Evolutionary conservation across 2,329 filamentous ascomycete species (phyloP), one percentile per base, ranked within the genome.

Genomic region (Capronia americana): DNA sequence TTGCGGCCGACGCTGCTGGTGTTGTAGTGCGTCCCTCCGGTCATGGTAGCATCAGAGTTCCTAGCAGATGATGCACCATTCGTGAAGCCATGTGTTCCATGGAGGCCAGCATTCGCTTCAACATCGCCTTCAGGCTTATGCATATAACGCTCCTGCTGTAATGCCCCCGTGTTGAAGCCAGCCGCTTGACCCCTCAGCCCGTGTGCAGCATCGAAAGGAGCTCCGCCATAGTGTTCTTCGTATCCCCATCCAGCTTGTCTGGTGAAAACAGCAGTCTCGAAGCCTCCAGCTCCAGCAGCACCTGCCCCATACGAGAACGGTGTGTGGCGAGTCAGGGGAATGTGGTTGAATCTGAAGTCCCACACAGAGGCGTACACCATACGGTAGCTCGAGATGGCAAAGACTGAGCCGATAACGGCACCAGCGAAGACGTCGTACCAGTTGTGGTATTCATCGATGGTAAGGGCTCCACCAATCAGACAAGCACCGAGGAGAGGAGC

Each of bases 341-440:
- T 84, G 74, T 91, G 88, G 74, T 86, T 86, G 76, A 81, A 88
- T 11, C 88, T 80, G 82, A 87, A 91, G 75, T 92, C 88, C 85
- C 88, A 91, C 58, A 91, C 80, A 8, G 84, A 80, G 0, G 88
- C 87, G 71, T 90, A 92, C 2, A 86, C 83, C 87, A 90, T 90
- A 61, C 89, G 81, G 75, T 90, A 91, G 0, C 84, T 75, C 1
- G 83, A 85, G 72, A 90, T 87, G 0, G 89, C 89, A 77, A 90
- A 86, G 66, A 86, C 74, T 1, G 85, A 87, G 2, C 89, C 90
- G 54, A 92, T 90, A 48, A 85, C 74, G 0, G 84, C 88, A 4
- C 89, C 90, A 0, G 87, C 88, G 0, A 91, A 65, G n/a, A 90
- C 80, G 63, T 92, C 90, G 67, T 92, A 92, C 87, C 88, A 90